These are phyloP conservation scores for Venturia carpophila DNA, from an alignment of 2,329 filamentous ascomycete species.

Conservation along the genomic window DNA sequence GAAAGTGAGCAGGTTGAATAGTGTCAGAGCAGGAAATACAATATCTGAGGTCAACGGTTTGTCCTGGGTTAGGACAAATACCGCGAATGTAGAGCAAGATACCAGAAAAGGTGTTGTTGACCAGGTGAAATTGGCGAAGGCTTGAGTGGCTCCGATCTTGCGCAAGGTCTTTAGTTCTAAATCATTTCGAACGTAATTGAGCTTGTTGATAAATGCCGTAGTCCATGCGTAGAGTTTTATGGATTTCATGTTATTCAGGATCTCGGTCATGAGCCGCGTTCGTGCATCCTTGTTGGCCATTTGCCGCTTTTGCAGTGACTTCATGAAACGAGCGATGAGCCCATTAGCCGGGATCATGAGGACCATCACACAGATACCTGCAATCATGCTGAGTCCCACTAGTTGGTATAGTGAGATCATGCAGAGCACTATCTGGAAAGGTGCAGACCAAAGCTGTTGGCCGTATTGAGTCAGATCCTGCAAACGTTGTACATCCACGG, in stretches of 20 bases:
- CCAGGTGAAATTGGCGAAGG: constrained; percentile 96
- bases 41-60: constrained; percentile 84
- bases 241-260: constrained; percentile 99
- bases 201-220: constrained; percentile 91
- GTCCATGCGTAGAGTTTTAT: constrained; percentile 98
- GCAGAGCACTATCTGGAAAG: constrained; percentile 91
- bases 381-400: constrained; percentile 92
- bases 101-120: constrained; percentile 95
- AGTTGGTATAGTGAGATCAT: constrained; percentile 94
- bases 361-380: constrained; percentile 90
- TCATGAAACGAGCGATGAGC: constrained; percentile 85
- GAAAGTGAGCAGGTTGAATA: constrained; percentile 96
- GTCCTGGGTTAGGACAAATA: constrained; percentile 81
- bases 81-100: constrained; percentile 90
- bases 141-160: constrained; percentile 90
- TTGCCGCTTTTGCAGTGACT: constrained; percentile 85
- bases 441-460: constrained; percentile 92
- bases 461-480: constrained; percentile 93
- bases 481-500: constrained; percentile 90
- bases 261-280: constrained; percentile 91
- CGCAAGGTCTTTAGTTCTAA: constrained; percentile 89
- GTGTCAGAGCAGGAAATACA: constrained; percentile 82
- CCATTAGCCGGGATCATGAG: constrained; percentile 96
- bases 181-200: constrained; percentile 94
- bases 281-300: constrained; percentile 99